Conservation (phyloP, 148 eudicot species). For the Persicaria tinctoria region DNA sequence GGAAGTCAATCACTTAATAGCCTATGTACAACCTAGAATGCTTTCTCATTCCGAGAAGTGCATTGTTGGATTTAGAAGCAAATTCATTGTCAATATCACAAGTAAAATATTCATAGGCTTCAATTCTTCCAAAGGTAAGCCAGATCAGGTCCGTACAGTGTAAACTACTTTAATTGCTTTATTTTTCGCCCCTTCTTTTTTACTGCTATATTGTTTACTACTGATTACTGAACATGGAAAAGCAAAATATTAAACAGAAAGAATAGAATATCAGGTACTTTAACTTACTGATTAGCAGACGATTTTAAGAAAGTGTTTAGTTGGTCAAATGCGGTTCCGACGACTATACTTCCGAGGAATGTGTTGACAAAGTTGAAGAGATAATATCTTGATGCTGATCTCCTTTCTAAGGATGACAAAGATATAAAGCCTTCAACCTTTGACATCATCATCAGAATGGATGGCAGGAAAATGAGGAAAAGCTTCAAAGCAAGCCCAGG, state of each 20-base stretch:
- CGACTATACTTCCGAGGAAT: conserved; percentile 73
- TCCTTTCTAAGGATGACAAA: conserved; percentile 71
- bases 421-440: conserved; percentile 82
- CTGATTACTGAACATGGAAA: not conserved
- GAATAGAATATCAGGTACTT: not conserved
- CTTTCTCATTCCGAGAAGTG: not conserved
- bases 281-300: conserved; percentile 56
- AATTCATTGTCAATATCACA: too few species aligned
- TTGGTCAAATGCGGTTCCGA: conserved; percentile 85
- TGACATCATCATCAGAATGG: conserved; percentile 91
- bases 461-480: conserved; percentile 81
- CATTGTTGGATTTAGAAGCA: too few species aligned
- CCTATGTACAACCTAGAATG: not conserved
- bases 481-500: conserved; percentile 94
- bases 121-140: too few species aligned
- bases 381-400: conserved; percentile 83
- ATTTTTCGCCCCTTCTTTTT: too few species aligned
- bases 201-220: too few species aligned
- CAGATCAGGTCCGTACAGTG: too few species aligned
- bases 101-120: too few species aligned
- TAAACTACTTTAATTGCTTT: too few species aligned
- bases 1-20: not conserved
- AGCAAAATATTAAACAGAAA: not conserved
- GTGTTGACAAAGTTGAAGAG: conserved; percentile 86
- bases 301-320: conserved; percentile 44